phyloP scores from a whole-genome alignment of 2,329 filamentous ascomycete genomes.

The Chaetomium globosum region DNA sequence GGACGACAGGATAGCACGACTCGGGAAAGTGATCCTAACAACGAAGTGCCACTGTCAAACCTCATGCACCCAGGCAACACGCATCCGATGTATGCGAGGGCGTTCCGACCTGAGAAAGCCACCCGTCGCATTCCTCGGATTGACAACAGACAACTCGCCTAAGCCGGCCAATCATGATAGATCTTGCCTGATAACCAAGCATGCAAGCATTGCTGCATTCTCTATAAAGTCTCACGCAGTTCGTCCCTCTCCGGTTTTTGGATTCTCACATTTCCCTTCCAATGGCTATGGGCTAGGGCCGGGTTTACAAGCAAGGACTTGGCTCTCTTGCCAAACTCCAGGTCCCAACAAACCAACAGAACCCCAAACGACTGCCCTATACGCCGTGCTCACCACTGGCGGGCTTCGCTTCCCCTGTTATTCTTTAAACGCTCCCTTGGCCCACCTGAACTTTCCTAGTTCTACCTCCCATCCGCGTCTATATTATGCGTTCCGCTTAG shows the following conservation, averaged over 20 bases:
- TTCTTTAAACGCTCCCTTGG: neutral
- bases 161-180: neutral
- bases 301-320: neutral
- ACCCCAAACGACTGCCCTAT: neutral
- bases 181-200: neutral
- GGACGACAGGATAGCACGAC: neutral
- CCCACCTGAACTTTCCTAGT: neutral
- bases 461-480: neutral
- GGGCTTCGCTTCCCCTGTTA: neutral
- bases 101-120: neutral
- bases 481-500: neutral
- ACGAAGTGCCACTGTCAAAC: neutral
- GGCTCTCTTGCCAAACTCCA: neutral
- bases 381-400: neutral
- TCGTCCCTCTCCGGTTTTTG: neutral
- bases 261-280: neutral
- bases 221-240: neutral
- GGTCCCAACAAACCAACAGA: neutral
- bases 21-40: neutral
- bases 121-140: constrained; percentile 3
- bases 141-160: neutral
- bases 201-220: neutral
- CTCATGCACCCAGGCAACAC: neutral
- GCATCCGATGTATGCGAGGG: neutral
- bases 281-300: neutral